Evolutionary conservation across 1,284 basidiomycete genomes (phyloP).

Genomic region (Ceratobasidium sp.): DNA sequence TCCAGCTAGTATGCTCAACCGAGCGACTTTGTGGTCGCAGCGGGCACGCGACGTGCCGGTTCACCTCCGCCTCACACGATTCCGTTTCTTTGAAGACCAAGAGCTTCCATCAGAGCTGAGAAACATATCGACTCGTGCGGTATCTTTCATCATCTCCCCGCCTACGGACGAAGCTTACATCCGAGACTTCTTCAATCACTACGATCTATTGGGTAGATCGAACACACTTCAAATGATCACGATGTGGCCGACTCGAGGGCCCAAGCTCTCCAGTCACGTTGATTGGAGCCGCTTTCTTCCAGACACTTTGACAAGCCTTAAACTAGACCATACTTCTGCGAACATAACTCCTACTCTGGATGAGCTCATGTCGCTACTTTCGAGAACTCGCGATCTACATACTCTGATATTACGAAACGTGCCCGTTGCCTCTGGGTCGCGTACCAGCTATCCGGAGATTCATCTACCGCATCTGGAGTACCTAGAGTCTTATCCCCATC

Average conservation of each 20-base stretch:
- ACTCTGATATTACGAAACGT: background rate
- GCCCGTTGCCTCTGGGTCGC: background rate
- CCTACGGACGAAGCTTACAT: background rate
- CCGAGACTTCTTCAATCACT: background rate
- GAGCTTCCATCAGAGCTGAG: background rate
- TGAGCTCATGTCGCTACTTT: conserved; percentile 5
- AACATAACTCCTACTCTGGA: conserved; percentile 9
- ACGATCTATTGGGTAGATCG: background rate
- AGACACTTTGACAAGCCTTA: background rate
- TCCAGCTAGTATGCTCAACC: background rate
- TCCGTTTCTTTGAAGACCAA: background rate
- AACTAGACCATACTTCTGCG: background rate
- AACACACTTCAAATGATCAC: background rate
- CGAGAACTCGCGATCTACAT: background rate
- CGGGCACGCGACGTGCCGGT: background rate
- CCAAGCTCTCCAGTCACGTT: background rate
- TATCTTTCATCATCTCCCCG: background rate
- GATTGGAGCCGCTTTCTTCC: conserved; percentile 1
- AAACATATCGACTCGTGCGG: background rate
- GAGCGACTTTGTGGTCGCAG: background rate
- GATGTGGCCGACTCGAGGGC: background rate
- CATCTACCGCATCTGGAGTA: conserved; percentile 5
- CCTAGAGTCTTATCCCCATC: background rate
- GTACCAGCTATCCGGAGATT: background rate
- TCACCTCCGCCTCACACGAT: background rate